phyloP scores from a whole-genome alignment of 805 yeast species.

The Yamadazyma kitorensis region DNA sequence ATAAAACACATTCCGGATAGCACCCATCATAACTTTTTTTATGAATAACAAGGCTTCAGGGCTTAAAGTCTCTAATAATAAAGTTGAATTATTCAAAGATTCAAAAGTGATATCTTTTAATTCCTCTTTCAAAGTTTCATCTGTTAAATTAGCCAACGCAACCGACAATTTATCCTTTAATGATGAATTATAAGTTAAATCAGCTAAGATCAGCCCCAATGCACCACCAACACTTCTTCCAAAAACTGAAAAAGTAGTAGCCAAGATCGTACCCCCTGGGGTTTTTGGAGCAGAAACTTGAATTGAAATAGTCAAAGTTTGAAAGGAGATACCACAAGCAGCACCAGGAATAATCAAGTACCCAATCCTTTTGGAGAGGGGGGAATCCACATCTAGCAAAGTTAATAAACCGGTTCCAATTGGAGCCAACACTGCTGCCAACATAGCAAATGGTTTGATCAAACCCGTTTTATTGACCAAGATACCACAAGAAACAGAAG shows the following conservation, averaged over 20 bases:
- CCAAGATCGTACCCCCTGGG: constrained; percentile 47
- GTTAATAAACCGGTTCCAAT: constrained; percentile 45
- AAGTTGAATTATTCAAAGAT: constrained; percentile 1
- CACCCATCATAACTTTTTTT: constrained; percentile 27
- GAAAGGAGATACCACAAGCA: constrained; percentile 46
- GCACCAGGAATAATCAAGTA: constrained; percentile 46
- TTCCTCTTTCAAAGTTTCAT: background rate
- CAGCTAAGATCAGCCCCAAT: constrained; percentile 26
- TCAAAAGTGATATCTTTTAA: background rate
- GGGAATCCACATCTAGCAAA: constrained; percentile 37
- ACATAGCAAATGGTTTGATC: constrained; percentile 40
- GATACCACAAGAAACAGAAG: constrained; percentile 37
- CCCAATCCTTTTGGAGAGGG: constrained; percentile 37
- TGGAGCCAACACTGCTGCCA: constrained; percentile 15
- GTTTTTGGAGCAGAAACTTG: constrained; percentile 51
- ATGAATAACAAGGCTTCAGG: constrained; percentile 23
- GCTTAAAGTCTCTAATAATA: constrained; percentile 11
- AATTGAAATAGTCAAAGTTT: constrained; percentile 40
- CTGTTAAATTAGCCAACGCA: constrained; percentile 7
- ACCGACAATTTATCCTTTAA: constrained; percentile 5
- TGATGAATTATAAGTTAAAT: constrained; percentile 5
- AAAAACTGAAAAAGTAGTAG: constrained; percentile 45
- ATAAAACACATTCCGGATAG: constrained; percentile 41
- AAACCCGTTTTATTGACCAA: constrained; percentile 34
- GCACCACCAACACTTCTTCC: constrained; percentile 46